Evolutionary conservation across 2,329 filamentous ascomycete species (phyloP), one percentile per base, ranked within the genome.

Genomic region (Alternaria infectoria): DNA sequence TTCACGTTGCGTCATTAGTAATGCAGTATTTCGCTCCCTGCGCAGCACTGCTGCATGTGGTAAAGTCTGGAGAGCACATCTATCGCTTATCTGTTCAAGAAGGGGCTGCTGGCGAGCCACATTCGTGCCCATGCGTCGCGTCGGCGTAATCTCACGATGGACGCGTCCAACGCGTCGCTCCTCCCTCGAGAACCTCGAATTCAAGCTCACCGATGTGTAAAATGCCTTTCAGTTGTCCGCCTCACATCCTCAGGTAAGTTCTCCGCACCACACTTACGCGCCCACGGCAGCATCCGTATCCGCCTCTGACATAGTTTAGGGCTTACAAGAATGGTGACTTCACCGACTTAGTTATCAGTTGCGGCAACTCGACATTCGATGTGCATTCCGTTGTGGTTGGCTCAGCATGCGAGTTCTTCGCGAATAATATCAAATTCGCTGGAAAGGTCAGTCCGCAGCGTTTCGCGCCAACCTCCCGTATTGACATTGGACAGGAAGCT

Each of bases 301-400:
- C 2, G 10, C 1, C 13, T 11, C 46, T 64, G 23, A 68, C n/a
- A 6, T 21, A 2, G 17, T 19, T 8, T 21, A 69, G 63, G 28
- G 58, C 65, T 6, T 65, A 64, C 55, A 66, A 66, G 26, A 47
- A 54, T 11, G 60, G 62, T 26, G 62, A 71, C 4, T 70, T 67
- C 49, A 70, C 61, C 6, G 71, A 74, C 46, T 32, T 74, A 0
- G 67, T 44, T 4, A 66, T 73, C 21, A 73, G 56, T 10, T 72
- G 71, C 50, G 65, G 66, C 9, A 11, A 51, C 2, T 54, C 65
- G 7, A 61, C 43, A 2, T 71, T 65, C 30, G 40, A 61, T 6
- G 69, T 71, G 6, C 70, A 74, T 25, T 62, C 64, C 1, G 43
- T 62, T 6, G 57, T 74, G 10, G 57, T 73, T 3, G 67, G 66